Evolutionary conservation across 2,329 filamentous ascomycete species (phyloP).

Genomic region (Fusarium penzigii): DNA sequence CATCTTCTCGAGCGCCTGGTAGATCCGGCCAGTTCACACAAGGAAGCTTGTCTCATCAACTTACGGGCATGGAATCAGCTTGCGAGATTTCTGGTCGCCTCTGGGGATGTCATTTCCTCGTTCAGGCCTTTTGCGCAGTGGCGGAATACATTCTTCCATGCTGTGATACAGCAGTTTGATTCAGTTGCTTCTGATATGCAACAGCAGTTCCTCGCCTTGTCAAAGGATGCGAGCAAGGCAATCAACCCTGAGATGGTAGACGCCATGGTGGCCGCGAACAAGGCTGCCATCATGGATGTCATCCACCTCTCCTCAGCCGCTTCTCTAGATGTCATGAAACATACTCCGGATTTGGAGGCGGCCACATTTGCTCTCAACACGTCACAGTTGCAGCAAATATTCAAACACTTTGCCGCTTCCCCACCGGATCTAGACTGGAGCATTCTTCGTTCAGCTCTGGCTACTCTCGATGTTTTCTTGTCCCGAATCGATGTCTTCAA

Average conservation of each 20-base stretch:
- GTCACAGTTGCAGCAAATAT: slow-evolving; percentile 52
- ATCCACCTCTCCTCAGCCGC: slow-evolving; percentile 49
- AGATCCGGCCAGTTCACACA: slow-evolving; percentile 60
- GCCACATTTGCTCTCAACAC: slow-evolving; percentile 52
- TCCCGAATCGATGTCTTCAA: slow-evolving; percentile 45
- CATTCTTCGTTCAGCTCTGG: slow-evolving; percentile 46
- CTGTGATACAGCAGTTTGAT: slow-evolving; percentile 58
- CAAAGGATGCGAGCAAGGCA: slow-evolving; percentile 44
- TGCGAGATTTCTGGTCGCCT: slow-evolving; percentile 57
- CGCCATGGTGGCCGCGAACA: slow-evolving; percentile 53
- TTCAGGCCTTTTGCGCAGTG: slow-evolving; percentile 49
- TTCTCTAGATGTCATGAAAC: slow-evolving; percentile 52
- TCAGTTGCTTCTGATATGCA: slow-evolving; percentile 58
- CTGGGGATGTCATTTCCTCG: slow-evolving; percentile 45
- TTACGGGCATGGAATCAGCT: slow-evolving; percentile 64
- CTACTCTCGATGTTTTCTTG: slow-evolving; percentile 50
- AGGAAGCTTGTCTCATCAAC: slow-evolving; percentile 66
- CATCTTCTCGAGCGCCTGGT: slow-evolving; percentile 62
- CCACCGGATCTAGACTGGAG: slow-evolving; percentile 50
- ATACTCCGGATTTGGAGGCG: slow-evolving; percentile 46
- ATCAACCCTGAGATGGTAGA: slow-evolving; percentile 49
- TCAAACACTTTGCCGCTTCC: slow-evolving; percentile 47
- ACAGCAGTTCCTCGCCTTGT: slow-evolving; percentile 53
- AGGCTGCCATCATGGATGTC: slow-evolving; percentile 54
- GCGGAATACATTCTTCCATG: slow-evolving; percentile 59